A percentile compares a stretch with the other conserved stretches of the same genome.
Conservation (phyloP, 2,329 filamentous ascomycete genomes). For the Uncinocarpus reesii region DNA sequence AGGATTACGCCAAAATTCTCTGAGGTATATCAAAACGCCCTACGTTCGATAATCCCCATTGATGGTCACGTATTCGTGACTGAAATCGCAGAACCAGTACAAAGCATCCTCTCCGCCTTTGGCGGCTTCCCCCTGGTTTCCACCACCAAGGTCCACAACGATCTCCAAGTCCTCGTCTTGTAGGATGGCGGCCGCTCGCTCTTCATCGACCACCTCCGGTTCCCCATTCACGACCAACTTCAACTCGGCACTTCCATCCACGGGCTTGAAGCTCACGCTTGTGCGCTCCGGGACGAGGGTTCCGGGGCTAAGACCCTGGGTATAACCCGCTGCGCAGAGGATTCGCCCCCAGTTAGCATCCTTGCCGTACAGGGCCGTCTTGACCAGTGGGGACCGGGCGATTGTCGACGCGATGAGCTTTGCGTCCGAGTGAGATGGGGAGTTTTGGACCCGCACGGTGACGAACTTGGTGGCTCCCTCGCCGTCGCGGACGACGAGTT, state of each 20-base stretch:
- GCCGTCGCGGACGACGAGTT: slow-evolving; percentile 89
- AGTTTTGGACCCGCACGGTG: slow-evolving; percentile 72
- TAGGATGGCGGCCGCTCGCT: slow-evolving; percentile 48
- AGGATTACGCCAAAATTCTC: too few species aligned
- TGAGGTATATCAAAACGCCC: too few species aligned
- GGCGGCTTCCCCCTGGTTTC: slow-evolving; percentile 31
- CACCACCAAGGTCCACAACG: slow-evolving; percentile 48
- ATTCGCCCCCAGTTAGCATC: slow-evolving; percentile 99
- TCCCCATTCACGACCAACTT: slow-evolving; percentile 52
- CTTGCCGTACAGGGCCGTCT: slow-evolving; percentile 92
- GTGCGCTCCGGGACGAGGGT: slow-evolving; percentile 47
- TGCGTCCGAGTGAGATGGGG: slow-evolving; percentile 58
- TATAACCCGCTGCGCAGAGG: slow-evolving; percentile 84
- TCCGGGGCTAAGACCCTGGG: slow-evolving; percentile 38
- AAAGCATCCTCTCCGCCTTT: slow-evolving; percentile 44
- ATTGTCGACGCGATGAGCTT: slow-evolving; percentile 77
- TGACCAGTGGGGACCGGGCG: slow-evolving; percentile 83
- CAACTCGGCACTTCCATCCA: slow-evolving; percentile 47
- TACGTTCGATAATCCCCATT: slow-evolving; percentile 58
- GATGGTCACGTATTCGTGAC: slow-evolving; percentile 59
- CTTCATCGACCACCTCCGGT: slow-evolving; percentile 53
- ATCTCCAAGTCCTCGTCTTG: slow-evolving; percentile 55
- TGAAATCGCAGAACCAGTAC: slow-evolving; percentile 59
- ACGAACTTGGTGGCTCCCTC: slow-evolving; percentile 98
- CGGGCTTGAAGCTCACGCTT: slow-evolving; percentile 52